Evolutionary conservation across 2,329 filamentous ascomycete genomes (phyloP).

Genomic region (Pyricularia grisea): DNA sequence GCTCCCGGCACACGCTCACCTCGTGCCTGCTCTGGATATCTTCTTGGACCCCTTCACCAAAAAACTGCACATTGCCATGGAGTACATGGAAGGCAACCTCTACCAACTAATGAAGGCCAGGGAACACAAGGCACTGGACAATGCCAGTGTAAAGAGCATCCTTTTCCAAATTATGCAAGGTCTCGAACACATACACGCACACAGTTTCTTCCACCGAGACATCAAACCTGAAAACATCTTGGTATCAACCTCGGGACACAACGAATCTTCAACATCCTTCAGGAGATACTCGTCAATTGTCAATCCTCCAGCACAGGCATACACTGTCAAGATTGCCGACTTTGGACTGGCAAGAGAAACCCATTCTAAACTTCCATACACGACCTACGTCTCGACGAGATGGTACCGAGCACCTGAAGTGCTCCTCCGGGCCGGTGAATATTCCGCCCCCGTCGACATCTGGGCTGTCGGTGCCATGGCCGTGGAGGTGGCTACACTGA

Average conservation of each 20-base stretch:
- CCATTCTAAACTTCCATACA: constrained; percentile 92
- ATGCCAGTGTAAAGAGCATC: constrained; percentile 91
- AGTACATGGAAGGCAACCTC: constrained; percentile 98
- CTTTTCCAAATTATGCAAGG: constrained; percentile 95
- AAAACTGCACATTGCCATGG: constrained; percentile 97
- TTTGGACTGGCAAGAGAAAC: constrained; percentile 97
- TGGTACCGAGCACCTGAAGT: constrained; percentile 98
- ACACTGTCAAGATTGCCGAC: constrained; percentile 97
- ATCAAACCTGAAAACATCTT: constrained; percentile 99
- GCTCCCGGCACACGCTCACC: constrained; percentile 76
- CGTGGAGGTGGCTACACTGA: constrained; percentile 91
- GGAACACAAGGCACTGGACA: constrained; percentile 89
- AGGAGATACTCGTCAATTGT: constrained; percentile 87
- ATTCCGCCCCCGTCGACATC: constrained; percentile 95
- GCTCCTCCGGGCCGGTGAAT: constrained; percentile 84
- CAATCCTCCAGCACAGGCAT: constrained; percentile 86
- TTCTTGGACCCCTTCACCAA: constrained; percentile 94
- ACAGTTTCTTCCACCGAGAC: constrained; percentile 96
- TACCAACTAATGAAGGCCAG: constrained; percentile 98
- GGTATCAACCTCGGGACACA: constrained; percentile 80
- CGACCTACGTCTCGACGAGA: constrained; percentile 93
- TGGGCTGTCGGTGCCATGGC: constrained; percentile 99
- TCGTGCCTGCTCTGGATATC: constrained; percentile 96
- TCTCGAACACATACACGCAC: constrained; percentile 92
- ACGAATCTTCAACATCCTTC: constrained; percentile 77